Evolutionary conservation across 2,329 filamentous ascomycete genomes (phyloP).

Genomic region (Trichoderma sp.): DNA sequence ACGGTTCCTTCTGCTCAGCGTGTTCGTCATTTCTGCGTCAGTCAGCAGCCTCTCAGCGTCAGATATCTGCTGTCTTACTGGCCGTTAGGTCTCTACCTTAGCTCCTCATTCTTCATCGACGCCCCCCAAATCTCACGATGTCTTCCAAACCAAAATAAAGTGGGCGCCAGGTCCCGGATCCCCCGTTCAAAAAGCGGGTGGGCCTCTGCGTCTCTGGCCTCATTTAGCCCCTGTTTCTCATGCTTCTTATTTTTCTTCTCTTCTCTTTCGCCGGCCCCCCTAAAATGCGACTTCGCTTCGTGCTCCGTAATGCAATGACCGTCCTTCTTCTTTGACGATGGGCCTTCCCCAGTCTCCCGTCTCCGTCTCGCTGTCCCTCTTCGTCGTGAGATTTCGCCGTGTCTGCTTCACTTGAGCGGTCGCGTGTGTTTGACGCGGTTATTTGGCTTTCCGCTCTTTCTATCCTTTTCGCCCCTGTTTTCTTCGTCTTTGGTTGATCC

Average conservation of each 20-base stretch:
- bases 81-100: neutral
- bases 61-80: neutral
- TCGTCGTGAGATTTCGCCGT: constrained; percentile 23
- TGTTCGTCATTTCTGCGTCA: neutral
- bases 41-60: constrained; percentile 19
- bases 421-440: constrained; percentile 21
- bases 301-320: constrained; percentile 1
- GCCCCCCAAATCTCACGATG: constrained; percentile 20
- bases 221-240: constrained; percentile 24
- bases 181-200: constrained; percentile 13
- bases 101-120: neutral
- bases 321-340: neutral
- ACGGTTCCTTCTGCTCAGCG: too few species aligned
- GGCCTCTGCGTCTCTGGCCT: constrained; percentile 19
- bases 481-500: neutral
- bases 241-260: neutral
- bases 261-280: neutral
- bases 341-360: constrained; percentile 17
- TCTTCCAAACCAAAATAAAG: neutral
- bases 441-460: constrained; percentile 1
- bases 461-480: too few species aligned
- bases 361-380: constrained; percentile 17
- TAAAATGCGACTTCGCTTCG: too few species aligned
- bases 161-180: constrained; percentile 22
- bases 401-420: constrained; percentile 21